Evolutionary conservation across 2,329 filamentous ascomycete species (phyloP), one percentile per base, ranked within the genome.

Genomic region (Lachnellula hyalina): DNA sequence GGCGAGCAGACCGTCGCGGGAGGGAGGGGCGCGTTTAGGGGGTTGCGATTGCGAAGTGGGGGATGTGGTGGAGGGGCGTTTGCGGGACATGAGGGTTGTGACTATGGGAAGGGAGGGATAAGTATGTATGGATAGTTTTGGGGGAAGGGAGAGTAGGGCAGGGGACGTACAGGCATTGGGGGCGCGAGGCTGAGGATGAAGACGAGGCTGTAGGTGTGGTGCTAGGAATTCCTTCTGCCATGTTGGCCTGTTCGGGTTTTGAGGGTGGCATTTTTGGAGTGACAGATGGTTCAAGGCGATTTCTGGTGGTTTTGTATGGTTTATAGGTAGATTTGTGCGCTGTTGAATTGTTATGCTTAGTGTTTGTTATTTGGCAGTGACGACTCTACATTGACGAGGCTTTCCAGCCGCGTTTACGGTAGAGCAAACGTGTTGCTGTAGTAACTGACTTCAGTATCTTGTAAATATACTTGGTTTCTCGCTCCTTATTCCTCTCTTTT

Each of bases 1-100:
- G 19, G 76, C 73, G 44, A 82, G 82, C 0, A 94, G 78, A 0
- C 78, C 86, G 59, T 86, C 78, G 52, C 84, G 78, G 47, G 75
- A 72, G 15, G 73, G 74, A 67, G 78, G 57, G 15, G 51, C 12
- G 23, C 52, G 44, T 32, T 58, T 57, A 67, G 78, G 57, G 15
- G 51, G 17, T 52, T 58, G 50, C 12, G 53, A 40, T 12, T 58
- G 55, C 41, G 55, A 58, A 4, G 56, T 47, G 2, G 54, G 23
- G 32, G 49, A 3, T 41, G 46, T 9, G 49, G 61, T 51, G 6
- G 55, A 35, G 59, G 63, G 64, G 4, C 56, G 60, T 58, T 65
- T 65, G 8, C 55, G 40, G 15, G 34, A 52, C 65, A 85, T 83
- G 53, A 85, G 73, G 58, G 82, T 76, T 49, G 78, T 67, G 67